Percentiles rank a stretch among this genome's conserved stretches.
phyloP scores from a whole-genome alignment of 2,329 filamentous ascomycete genomes.

The Pyrenophora graminea region DNA sequence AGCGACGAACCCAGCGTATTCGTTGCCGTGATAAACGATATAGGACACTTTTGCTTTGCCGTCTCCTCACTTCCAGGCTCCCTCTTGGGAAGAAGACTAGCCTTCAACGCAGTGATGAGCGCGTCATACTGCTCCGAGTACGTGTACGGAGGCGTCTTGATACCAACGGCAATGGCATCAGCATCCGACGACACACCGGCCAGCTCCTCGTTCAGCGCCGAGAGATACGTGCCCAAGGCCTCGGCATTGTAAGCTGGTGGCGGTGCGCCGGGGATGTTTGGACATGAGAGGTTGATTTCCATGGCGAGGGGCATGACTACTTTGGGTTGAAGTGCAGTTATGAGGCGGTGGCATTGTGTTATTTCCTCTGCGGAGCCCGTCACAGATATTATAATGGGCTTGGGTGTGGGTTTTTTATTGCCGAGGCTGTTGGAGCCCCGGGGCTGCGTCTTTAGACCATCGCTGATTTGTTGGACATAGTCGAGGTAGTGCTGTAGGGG shows the following conservation, averaged over 20 bases:
- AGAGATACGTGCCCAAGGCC: slow-evolving; percentile 61
- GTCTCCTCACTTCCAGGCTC: slow-evolving; percentile 8
- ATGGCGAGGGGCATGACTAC: slow-evolving; percentile 62
- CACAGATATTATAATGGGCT: slow-evolving; percentile 71
- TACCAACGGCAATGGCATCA: slow-evolving; percentile 56
- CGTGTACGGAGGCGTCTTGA: slow-evolving; percentile 80
- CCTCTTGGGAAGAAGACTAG: slow-evolving; percentile 3
- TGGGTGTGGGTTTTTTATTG: slow-evolving; percentile 37
- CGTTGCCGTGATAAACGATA: slow-evolving; percentile 73
- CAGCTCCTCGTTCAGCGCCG: slow-evolving; percentile 48
- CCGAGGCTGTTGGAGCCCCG: neutral
- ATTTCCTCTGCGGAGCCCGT: slow-evolving; percentile 67
- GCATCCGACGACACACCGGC: slow-evolving; percentile 13
- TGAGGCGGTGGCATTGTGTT: slow-evolving; percentile 57
- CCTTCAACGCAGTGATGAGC: slow-evolving; percentile 58
- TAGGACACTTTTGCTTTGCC: slow-evolving; percentile 39
- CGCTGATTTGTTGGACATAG: slow-evolving; percentile 57
- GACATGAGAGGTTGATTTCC: slow-evolving; percentile 79
- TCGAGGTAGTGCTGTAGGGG: slow-evolving; percentile 63
- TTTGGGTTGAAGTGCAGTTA: slow-evolving; percentile 45
- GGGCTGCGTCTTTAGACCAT: slow-evolving; percentile 14
- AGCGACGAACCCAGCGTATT: slow-evolving; percentile 75
- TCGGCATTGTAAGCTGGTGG: slow-evolving; percentile 70
- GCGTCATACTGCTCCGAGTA: slow-evolving; percentile 66
- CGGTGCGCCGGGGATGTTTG: slow-evolving; percentile 70